Conservation (phyloP, 352 stramenopile species). For the Thalassiosira livingstoniorum region DNA sequence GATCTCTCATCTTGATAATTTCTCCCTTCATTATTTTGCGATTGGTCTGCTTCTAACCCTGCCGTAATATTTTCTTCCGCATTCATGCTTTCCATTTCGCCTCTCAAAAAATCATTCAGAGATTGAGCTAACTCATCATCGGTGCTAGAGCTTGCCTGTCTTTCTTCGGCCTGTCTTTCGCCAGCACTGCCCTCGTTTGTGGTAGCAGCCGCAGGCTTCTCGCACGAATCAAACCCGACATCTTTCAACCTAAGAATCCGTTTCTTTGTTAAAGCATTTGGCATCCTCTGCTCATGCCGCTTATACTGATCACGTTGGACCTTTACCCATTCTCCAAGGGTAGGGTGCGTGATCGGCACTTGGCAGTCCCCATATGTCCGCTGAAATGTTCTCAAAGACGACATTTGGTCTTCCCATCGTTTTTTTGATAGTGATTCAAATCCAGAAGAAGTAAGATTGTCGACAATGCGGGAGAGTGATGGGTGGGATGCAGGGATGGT, state of each 20-base stretch:
- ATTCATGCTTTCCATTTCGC: too few species aligned
- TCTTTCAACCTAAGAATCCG: constrained; percentile 2
- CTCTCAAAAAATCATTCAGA: too few species aligned
- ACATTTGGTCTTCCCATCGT: constrained; percentile 16
- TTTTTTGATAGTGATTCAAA: constrained; percentile 17
- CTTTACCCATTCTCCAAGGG: constrained; percentile 26
- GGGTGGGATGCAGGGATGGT: constrained; percentile 21
- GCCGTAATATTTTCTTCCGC: too few species aligned
- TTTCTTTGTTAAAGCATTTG: constrained; percentile 30
- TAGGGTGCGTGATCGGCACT: neutral
- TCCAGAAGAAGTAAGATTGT: constrained; percentile 9
- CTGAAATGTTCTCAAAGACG: constrained; percentile 1
- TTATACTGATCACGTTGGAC: constrained; percentile 13
- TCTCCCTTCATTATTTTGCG: too few species aligned
- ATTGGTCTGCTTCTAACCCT: too few species aligned
- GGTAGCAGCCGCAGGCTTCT: neutral
- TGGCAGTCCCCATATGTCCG: neutral
- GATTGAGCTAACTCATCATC: too few species aligned
- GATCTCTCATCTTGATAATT: too few species aligned
- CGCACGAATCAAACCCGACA: neutral
- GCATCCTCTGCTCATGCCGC: neutral
- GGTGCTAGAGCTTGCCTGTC: too few species aligned
- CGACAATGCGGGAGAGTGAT: constrained; percentile 25
- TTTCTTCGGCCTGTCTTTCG: too few species aligned
- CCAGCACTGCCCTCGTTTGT: too few species aligned